Percentiles rank a stretch among this genome's conserved stretches.
Conservation (phyloP, 1,284 basidiomycete genomes). For the Dichomitus squalens region DNA sequence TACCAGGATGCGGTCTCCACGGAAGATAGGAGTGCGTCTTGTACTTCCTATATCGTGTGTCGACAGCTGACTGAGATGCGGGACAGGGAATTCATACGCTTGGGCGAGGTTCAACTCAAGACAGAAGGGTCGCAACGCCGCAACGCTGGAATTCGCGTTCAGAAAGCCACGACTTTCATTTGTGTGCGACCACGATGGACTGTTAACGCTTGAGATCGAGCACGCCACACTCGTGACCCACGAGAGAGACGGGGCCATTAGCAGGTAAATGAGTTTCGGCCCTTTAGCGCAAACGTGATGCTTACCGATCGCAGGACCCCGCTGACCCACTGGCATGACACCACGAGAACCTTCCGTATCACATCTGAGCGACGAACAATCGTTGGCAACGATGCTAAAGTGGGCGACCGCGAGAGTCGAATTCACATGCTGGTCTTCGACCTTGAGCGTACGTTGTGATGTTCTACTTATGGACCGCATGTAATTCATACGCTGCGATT, state of each 20-base stretch:
- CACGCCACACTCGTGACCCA: neutral
- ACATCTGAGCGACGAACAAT: constrained; percentile 20
- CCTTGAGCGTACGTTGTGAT: constrained; percentile 12
- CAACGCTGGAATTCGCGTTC: constrained; percentile 25
- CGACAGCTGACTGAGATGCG: neutral
- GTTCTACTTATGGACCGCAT: neutral
- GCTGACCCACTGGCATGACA: neutral
- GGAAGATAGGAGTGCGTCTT: constrained; percentile 8
- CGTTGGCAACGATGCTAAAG: constrained; percentile 22
- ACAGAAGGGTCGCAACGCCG: neutral
- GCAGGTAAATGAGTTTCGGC: neutral
- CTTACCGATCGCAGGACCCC: neutral
- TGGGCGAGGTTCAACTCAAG: constrained; percentile 12
- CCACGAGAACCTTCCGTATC: constrained; percentile 21
- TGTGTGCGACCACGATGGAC: constrained; percentile 33
- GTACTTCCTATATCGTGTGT: neutral
- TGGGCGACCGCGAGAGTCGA: constrained; percentile 25
- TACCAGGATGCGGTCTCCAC: constrained; percentile 11
- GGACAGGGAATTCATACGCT: constrained; percentile 17
- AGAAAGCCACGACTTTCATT: constrained; percentile 25
- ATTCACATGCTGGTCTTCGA: constrained; percentile 30
- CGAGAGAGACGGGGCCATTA: neutral
- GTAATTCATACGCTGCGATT: constrained; percentile 3
- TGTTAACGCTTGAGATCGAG: constrained; percentile 24
- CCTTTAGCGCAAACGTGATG: constrained; percentile 5